Percentiles rank a stretch among this genome's conserved stretches.
Conservation (phyloP, 2,329 filamentous ascomycete species). For the Cladosporium sp. region DNA sequence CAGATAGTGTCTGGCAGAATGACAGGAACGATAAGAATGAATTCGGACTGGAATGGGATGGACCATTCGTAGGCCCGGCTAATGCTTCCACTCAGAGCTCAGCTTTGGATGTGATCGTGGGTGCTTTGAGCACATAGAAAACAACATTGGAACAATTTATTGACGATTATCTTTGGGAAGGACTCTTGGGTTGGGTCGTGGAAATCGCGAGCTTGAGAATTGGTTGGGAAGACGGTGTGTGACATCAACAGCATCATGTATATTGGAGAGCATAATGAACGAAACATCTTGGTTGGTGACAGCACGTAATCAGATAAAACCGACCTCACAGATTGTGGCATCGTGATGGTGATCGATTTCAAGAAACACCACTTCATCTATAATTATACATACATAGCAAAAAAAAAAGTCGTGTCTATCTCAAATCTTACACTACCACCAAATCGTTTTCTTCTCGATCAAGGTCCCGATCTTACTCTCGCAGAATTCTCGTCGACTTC, state of each 20-base stretch:
- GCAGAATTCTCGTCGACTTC: slow-evolving; percentile 13
- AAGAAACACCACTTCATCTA: background rate
- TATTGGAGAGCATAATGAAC: background rate
- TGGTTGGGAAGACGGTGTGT: background rate
- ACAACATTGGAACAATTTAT: background rate
- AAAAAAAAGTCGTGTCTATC: slow-evolving; percentile 1
- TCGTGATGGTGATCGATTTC: too few species aligned
- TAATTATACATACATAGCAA: background rate
- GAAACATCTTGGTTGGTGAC: background rate
- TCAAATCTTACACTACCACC: background rate
- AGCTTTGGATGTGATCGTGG: slow-evolving; percentile 36
- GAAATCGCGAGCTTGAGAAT: background rate
- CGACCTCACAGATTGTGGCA: too few species aligned
- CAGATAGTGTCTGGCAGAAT: slow-evolving; percentile 65
- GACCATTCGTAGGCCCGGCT: slow-evolving; percentile 49
- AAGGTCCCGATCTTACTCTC: slow-evolving; percentile 9
- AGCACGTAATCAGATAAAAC: background rate
- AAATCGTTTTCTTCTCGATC: background rate
- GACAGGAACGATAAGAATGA: slow-evolving; percentile 49
- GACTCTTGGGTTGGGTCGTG: background rate
- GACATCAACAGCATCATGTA: background rate
- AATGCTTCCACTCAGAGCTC: slow-evolving; percentile 36
- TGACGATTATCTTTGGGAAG: background rate
- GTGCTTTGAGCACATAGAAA: slow-evolving; percentile 23
- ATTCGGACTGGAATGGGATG: slow-evolving; percentile 66